These are phyloP conservation scores for Diaporthe sp. DNA, from an alignment of 2,329 filamentous ascomycete genomes.

Conservation along the genomic window DNA sequence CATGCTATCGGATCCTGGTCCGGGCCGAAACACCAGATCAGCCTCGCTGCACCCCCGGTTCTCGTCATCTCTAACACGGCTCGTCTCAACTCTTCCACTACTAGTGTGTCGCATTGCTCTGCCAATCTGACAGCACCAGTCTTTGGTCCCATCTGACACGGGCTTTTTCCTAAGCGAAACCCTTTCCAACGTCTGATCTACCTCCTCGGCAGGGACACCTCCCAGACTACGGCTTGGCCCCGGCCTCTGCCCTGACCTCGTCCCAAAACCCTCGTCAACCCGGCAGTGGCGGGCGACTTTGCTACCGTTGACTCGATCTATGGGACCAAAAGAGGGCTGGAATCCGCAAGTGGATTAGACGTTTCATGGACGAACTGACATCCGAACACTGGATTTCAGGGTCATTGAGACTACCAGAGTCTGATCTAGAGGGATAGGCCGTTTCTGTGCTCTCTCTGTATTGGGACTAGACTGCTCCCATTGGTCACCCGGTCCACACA, in stretches of 20 bases:
- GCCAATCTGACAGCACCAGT: slow-evolving; percentile 48
- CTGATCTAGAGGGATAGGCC: slow-evolving; percentile 37
- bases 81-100: slow-evolving; percentile 58
- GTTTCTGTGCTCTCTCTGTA: slow-evolving; percentile 43
- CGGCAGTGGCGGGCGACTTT: slow-evolving; percentile 38
- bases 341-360: slow-evolving; percentile 48
- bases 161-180: slow-evolving; percentile 58
- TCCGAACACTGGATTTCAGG: slow-evolving; percentile 50
- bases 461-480: slow-evolving; percentile 25
- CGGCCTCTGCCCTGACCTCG: slow-evolving; percentile 34
- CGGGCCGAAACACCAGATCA: slow-evolving; percentile 54
- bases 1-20: slow-evolving; percentile 48
- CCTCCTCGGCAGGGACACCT: slow-evolving; percentile 38
- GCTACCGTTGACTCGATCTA: slow-evolving; percentile 31
- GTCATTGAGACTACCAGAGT: slow-evolving; percentile 33
- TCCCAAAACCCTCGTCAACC: slow-evolving; percentile 39
- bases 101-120: slow-evolving; percentile 46
- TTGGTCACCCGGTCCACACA: slow-evolving; percentile 27
- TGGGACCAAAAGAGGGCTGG: slow-evolving; percentile 40
- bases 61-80: slow-evolving; percentile 60
- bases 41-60: slow-evolving; percentile 51
- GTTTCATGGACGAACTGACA: slow-evolving; percentile 57
- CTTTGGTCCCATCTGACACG: slow-evolving; percentile 54
- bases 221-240: slow-evolving; percentile 42
- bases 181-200: slow-evolving; percentile 61